Conservation (phyloP, 306 rosid species). For the Castanea crenata region DNA sequence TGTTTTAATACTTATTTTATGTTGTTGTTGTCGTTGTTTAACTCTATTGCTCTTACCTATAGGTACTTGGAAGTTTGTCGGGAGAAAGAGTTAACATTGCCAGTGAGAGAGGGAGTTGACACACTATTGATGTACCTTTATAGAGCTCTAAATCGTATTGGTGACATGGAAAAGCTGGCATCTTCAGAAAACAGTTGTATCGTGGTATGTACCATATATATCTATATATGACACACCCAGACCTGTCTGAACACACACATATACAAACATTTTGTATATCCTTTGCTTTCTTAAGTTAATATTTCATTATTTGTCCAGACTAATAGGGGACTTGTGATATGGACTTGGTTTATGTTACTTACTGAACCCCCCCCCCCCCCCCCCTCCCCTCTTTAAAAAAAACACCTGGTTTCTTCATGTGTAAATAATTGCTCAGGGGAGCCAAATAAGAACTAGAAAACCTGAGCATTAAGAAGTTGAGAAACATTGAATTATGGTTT, state of each 20-base stretch:
- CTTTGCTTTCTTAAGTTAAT: slow-evolving; percentile 1
- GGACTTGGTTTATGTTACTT: not conserved
- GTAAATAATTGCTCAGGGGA: not conserved
- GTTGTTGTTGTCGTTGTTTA: not conserved
- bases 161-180: slow-evolving; percentile 88
- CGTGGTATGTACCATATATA: slow-evolving; percentile 59
- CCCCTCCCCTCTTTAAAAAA: not conserved
- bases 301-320: slow-evolving; percentile 8
- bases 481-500: not conserved
- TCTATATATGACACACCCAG: not conserved
- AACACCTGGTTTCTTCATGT: not conserved
- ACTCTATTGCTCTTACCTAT: slow-evolving; percentile 22
- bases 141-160: slow-evolving; percentile 74
- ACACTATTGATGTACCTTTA: slow-evolving; percentile 87
- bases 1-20: not conserved
- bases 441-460: not conserved
- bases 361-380: too few relatives aligned
- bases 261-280: slow-evolving; percentile 1
- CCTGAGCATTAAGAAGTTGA: not conserved
- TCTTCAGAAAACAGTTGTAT: slow-evolving; percentile 83
- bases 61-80: slow-evolving; percentile 90
- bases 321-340: slow-evolving; percentile 1
- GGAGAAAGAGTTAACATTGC: slow-evolving; percentile 46
- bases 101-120: slow-evolving; percentile 91
- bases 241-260: not conserved